Conservation (phyloP, 805 yeast species). For the Starmerella tilneyi region DNA sequence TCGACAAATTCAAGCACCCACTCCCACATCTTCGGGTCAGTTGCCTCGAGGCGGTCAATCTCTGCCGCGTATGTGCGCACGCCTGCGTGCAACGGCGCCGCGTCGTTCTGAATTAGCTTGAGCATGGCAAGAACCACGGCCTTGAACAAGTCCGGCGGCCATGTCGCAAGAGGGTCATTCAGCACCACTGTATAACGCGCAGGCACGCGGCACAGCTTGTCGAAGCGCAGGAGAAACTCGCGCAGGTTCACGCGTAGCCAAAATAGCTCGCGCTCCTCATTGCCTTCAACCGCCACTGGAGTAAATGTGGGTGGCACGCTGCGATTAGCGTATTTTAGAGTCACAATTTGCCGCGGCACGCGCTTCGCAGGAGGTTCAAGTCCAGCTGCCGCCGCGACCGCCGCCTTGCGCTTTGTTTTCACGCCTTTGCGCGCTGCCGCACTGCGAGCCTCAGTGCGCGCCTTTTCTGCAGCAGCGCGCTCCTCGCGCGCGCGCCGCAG, state of each 20-base stretch:
- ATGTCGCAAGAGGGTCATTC: conserved; percentile 32
- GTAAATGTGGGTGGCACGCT: conserved; percentile 26
- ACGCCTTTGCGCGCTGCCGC: conserved; percentile 5
- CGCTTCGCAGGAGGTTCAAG: conserved; percentile 8
- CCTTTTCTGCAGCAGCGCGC: conserved; percentile 1
- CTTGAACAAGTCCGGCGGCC: conserved; percentile 33
- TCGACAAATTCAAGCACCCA: conserved; percentile 26
- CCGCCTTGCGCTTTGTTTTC: conserved; percentile 6
- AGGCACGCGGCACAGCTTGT: conserved; percentile 32
- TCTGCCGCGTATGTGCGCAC: conserved; percentile 26
- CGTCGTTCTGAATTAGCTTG: conserved; percentile 29
- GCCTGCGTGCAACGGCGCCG: conserved; percentile 26
- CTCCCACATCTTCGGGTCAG: conserved; percentile 30
- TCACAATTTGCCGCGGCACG: conserved; percentile 15
- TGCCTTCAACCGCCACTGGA: conserved; percentile 23
- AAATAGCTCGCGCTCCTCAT: conserved; percentile 24
- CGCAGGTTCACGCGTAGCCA: conserved; percentile 32
- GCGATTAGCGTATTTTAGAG: conserved; percentile 16
- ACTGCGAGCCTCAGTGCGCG: conserved; percentile 6
- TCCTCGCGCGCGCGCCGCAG: conserved; percentile 8
- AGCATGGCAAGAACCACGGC: conserved; percentile 29
- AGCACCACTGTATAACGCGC: conserved; percentile 29
- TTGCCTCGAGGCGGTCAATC: conserved; percentile 31
- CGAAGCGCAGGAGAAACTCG: conserved; percentile 34
- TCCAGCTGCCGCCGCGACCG: conserved; percentile 1